A percentile compares a stretch with the other conserved stretches of the same genome.
These are phyloP conservation scores for Xylaria sp. DNA, from an alignment of 2,329 filamentous ascomycete species.

Conservation along the genomic window DNA sequence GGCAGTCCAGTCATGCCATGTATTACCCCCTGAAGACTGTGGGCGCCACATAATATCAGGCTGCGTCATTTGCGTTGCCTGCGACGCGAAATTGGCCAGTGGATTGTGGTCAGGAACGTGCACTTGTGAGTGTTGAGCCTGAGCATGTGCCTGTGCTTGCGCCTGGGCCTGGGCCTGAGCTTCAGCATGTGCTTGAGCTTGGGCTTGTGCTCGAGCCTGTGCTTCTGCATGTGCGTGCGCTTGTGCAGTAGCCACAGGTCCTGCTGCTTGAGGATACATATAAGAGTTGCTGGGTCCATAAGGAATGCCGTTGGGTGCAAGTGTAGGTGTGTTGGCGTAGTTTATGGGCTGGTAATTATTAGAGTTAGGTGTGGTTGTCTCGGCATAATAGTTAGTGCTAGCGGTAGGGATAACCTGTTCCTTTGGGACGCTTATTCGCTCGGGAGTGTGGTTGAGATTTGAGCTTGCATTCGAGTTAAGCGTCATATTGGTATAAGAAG, in stretches of 20 bases:
- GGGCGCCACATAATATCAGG: slow-evolving; percentile 48
- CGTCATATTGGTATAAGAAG: slow-evolving; percentile 45
- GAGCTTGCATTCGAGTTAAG: slow-evolving; percentile 36
- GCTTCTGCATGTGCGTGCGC: slow-evolving; percentile 43
- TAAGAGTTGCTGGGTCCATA: slow-evolving; percentile 46
- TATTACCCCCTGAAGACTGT: slow-evolving; percentile 53
- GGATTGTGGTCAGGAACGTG: slow-evolving; percentile 44
- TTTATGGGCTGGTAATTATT: slow-evolving; percentile 45
- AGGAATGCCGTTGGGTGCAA: slow-evolving; percentile 43
- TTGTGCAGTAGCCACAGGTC: slow-evolving; percentile 42
- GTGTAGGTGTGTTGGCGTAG: slow-evolving; percentile 43
- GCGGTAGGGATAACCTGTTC: slow-evolving; percentile 42
- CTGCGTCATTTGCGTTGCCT: slow-evolving; percentile 47
- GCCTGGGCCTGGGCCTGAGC: slow-evolving; percentile 38
- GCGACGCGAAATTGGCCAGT: slow-evolving; percentile 47
- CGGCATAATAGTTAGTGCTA: slow-evolving; percentile 46
- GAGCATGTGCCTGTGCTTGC: slow-evolving; percentile 38
- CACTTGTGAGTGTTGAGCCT: slow-evolving; percentile 36
- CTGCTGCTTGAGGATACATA: slow-evolving; percentile 47
- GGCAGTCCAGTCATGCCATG: slow-evolving; percentile 67
- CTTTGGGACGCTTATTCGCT: slow-evolving; percentile 41
- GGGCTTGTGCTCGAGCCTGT: slow-evolving; percentile 43
- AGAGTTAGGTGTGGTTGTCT: slow-evolving; percentile 43
- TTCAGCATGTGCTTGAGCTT: slow-evolving; percentile 46
- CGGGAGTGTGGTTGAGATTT: slow-evolving; percentile 40